Base-by-base conservation (phyloP, 305 asterid species). In the Fraxinus velutina region DNA sequence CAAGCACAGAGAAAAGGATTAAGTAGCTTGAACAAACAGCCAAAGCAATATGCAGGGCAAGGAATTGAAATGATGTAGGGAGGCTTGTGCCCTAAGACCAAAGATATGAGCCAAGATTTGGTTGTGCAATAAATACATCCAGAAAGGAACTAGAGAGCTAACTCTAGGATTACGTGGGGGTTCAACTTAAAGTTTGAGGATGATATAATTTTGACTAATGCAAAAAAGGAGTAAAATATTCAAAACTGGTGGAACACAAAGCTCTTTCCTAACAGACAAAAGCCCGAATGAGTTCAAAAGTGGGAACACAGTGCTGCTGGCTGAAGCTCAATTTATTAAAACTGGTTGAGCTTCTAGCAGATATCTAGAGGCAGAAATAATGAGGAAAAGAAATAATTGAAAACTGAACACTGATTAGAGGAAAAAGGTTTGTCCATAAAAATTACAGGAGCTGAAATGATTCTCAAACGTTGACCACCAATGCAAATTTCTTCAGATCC, bases 401-500 rank as follows among this genome's bases (percentile, higher is more conserved):
- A 21, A 66, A 73, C 32, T 21, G 33, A 81, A 79, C 74, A 77
- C 76, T 15, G 55, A 64, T 50, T 71, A 36, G 0, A 77, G 77
- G 76, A 19, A 64, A 82, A 72, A 78, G 33, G 70, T 30, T 74
- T 22, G 57, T 34, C 57, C 71, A 73, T 79, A 78, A 77, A 78
- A 79, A 83, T 88, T 89, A 95, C 98, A 13, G 92, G 97, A 86
- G 99, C 98, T 74, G 91, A 80, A 84, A 95, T 84, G 84, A 93
- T 84, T 91, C 91, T 93, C 83, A 92, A 86, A 62, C 76, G 89
- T 84, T 94, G 92, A 83, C 93, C 95, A 86, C 97, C 96, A 78
- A 95, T 90, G 84, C 90, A 88, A 83, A 95, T 89, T 86, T 95
- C 99, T 86, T 94, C 99, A 78, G 89, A 86, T 78, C 97, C 99